Percentiles rank a stretch among this genome's conserved stretches.
phyloP scores from a whole-genome alignment of 2,329 filamentous ascomycete genomes.

The Pseudogymnoascus sp. region DNA sequence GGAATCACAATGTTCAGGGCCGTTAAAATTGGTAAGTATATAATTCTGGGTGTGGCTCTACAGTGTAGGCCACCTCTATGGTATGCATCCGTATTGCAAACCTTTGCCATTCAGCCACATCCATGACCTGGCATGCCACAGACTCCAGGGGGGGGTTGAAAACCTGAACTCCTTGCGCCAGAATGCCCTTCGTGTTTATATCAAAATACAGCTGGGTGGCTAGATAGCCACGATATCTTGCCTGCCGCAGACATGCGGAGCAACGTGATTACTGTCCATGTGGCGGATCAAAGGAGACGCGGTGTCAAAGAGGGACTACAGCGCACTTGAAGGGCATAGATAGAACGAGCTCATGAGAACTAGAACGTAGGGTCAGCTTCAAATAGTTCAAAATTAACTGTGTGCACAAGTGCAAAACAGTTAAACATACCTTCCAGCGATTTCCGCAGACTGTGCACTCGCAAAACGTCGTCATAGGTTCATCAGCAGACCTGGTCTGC shows the following conservation, averaged over 20 bases:
- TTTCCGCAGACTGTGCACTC: conserved; percentile 62
- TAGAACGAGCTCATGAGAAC: conserved; percentile 25
- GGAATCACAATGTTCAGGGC: not conserved
- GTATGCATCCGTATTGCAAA: conserved; percentile 1
- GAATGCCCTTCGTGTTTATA: conserved; percentile 1
- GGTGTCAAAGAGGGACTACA: conserved; percentile 4
- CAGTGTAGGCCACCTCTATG: not conserved
- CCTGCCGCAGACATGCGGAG: not conserved
- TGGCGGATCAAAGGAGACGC: not conserved
- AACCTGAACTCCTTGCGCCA: conserved; percentile 6
- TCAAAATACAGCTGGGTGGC: conserved; percentile 6
- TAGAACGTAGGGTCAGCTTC: conserved; percentile 12
- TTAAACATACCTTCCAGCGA: conserved; percentile 56
- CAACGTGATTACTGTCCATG: conserved; percentile 1
- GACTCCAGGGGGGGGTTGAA: not conserved
- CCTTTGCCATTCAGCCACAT: not conserved
- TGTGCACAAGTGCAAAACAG: conserved; percentile 8
- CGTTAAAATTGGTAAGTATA: not conserved
- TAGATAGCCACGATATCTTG: not conserved
- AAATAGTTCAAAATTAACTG: conserved; percentile 3
- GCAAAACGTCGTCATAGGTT: conserved; percentile 77
- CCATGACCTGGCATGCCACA: not conserved
- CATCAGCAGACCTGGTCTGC: conserved; percentile 90
- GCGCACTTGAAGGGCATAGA: not conserved
- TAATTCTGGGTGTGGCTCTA: not conserved